Evolutionary conservation across 2,329 filamentous ascomycete species (phyloP).

Genomic region (Stemphylium lycopersici): DNA sequence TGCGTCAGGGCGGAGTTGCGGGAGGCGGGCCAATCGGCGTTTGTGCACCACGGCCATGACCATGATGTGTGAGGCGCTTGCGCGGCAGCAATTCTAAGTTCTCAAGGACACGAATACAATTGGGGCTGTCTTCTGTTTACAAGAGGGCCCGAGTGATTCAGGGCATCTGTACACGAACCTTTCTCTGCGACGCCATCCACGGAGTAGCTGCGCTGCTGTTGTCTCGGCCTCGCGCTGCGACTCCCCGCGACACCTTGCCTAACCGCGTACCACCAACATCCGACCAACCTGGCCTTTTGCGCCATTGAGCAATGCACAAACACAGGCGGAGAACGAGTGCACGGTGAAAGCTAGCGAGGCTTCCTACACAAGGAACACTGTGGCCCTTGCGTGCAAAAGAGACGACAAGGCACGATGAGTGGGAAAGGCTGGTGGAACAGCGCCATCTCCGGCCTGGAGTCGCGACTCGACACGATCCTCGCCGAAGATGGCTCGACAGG

Average conservation of each 20-base stretch:
- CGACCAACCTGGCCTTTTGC: constrained; percentile 37
- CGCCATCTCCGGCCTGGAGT: constrained; percentile 92
- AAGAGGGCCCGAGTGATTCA: background rate
- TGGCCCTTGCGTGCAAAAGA: background rate
- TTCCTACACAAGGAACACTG: constrained; percentile 4
- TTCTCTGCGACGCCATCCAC: background rate
- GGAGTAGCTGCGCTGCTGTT: background rate
- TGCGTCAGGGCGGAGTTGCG: constrained; percentile 20
- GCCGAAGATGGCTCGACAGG: constrained; percentile 72
- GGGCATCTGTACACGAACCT: background rate
- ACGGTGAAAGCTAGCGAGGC: constrained; percentile 38
- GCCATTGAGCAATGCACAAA: constrained; percentile 39
- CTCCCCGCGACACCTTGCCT: constrained; percentile 29
- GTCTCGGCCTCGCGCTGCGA: constrained; percentile 15
- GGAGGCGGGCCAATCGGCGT: constrained; percentile 14
- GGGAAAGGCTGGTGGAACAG: constrained; percentile 60
- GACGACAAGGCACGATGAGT: constrained; percentile 30
- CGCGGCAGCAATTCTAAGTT: constrained; percentile 16
- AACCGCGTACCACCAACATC: constrained; percentile 30
- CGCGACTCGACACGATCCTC: constrained; percentile 87
- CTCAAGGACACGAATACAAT: constrained; percentile 25
- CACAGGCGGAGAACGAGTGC: constrained; percentile 33
- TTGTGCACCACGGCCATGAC: constrained; percentile 17
- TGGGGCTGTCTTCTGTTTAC: background rate
- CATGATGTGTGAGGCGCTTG: constrained; percentile 9